phyloP scores from a whole-genome alignment of 2,329 filamentous ascomycete species.

The Paraconiothyrium sp. region DNA sequence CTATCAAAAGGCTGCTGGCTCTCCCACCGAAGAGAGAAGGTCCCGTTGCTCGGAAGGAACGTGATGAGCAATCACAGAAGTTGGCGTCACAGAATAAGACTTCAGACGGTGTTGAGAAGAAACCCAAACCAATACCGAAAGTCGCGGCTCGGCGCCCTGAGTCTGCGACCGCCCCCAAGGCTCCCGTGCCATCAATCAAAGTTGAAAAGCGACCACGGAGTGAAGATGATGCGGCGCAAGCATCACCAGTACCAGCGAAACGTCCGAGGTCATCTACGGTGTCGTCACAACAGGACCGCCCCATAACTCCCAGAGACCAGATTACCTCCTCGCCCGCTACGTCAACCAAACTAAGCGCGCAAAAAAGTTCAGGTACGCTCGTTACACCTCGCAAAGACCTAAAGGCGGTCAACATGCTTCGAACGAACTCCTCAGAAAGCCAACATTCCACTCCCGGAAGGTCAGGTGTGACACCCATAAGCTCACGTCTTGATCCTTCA shows the following conservation, averaged over 20 bases:
- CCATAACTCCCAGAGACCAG: slow-evolving; percentile 43
- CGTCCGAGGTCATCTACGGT: slow-evolving; percentile 37
- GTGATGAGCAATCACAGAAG: slow-evolving; percentile 32
- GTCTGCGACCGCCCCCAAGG: slow-evolving; percentile 27
- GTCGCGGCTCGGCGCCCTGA: slow-evolving; percentile 37
- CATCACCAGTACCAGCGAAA: slow-evolving; percentile 40
- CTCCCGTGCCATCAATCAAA: slow-evolving; percentile 25
- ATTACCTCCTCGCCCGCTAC: slow-evolving; percentile 39
- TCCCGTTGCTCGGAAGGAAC: slow-evolving; percentile 39
- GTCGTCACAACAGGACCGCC: slow-evolving; percentile 39
- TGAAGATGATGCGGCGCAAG: slow-evolving; percentile 39
- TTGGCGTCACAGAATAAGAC: slow-evolving; percentile 31
- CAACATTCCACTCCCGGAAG: slow-evolving; percentile 47
- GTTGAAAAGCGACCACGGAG: slow-evolving; percentile 48
- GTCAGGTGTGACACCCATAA: slow-evolving; percentile 41
- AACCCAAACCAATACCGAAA: slow-evolving; percentile 41
- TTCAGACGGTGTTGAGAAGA: slow-evolving; percentile 29
- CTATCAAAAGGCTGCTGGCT: slow-evolving; percentile 53
- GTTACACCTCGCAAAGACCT: slow-evolving; percentile 49
- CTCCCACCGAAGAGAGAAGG: slow-evolving; percentile 40
- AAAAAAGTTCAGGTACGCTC: slow-evolving; percentile 40
- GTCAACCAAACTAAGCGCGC: slow-evolving; percentile 40
- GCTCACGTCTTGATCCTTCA: slow-evolving; percentile 31
- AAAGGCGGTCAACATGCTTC: slow-evolving; percentile 48
- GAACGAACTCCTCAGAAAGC: slow-evolving; percentile 46